Conservation (phyloP, 192 early-diverging fungal genomes). For the Gigaspora rosea region DNA sequence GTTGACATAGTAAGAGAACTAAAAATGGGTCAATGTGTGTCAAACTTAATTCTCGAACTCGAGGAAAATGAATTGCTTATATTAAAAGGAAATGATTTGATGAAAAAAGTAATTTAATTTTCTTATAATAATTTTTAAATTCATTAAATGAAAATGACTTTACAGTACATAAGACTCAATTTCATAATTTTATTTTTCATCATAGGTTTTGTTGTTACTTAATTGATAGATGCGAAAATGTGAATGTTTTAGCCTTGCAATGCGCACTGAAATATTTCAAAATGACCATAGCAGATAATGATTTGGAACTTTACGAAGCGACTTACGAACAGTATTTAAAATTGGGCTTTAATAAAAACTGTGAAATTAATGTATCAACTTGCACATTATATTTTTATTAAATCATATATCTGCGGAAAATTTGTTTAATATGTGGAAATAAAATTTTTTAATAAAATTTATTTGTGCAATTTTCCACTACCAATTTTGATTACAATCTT, state of each 20-base stretch:
- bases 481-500: too few species aligned
- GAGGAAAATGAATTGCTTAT: conserved; percentile 1
- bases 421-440: too few species aligned
- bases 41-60: neutral
- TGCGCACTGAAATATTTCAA: neutral
- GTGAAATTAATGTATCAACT: too few species aligned
- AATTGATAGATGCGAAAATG: too few species aligned
- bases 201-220: conserved; percentile 10
- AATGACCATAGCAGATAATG: neutral
- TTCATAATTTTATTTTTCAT: neutral
- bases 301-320: conserved; percentile 12
- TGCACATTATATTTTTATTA: too few species aligned
- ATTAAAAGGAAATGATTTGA: conserved; percentile 14
- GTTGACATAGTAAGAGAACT: conserved; percentile 10
- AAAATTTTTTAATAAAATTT: too few species aligned
- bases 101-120: conserved; percentile 16
- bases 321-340: too few species aligned
- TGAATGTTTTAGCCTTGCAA: too few species aligned
- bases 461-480: too few species aligned
- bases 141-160: too few species aligned
- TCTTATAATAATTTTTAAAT: neutral
- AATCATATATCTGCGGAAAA: too few species aligned
- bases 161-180: neutral
- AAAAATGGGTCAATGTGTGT: neutral
- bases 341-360: too few species aligned